These are phyloP conservation scores for Suillus decipiens DNA, from an alignment of 768 basidiomycete species.

Conservation along the genomic window DNA sequence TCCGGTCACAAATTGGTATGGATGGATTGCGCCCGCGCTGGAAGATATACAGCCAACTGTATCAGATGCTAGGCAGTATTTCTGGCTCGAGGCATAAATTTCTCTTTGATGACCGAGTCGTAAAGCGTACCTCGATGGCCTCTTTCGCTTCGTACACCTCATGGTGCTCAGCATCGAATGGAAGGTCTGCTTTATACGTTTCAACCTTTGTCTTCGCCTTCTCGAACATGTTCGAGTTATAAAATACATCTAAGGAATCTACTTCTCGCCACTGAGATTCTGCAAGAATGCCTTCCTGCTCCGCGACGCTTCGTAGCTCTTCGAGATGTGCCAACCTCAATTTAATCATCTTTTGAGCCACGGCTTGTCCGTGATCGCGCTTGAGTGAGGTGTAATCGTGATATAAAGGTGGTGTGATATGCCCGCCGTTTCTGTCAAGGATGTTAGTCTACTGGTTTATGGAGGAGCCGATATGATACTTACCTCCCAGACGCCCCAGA, in stretches of 20 bases:
- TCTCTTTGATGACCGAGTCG: background rate
- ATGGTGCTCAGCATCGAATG: slow-evolving; percentile 43
- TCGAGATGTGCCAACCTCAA: slow-evolving; percentile 63
- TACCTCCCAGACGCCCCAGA: slow-evolving; percentile 76
- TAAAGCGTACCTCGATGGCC: slow-evolving; percentile 32
- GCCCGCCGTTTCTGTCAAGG: slow-evolving; percentile 63
- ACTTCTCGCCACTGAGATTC: slow-evolving; percentile 60
- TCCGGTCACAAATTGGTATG: slow-evolving; percentile 69
- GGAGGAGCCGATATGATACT: slow-evolving; percentile 14
- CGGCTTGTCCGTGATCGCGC: slow-evolving; percentile 43
- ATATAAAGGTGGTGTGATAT: slow-evolving; percentile 61
- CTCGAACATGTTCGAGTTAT: slow-evolving; percentile 41
- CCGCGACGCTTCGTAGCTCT: slow-evolving; percentile 48
- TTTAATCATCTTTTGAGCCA: slow-evolving; percentile 54
- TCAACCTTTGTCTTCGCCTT: slow-evolving; percentile 44
- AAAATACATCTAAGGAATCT: slow-evolving; percentile 60
- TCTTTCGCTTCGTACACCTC: slow-evolving; percentile 34
- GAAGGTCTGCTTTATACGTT: slow-evolving; percentile 49
- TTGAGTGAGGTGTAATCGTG: slow-evolving; percentile 56
- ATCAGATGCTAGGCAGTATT: slow-evolving; percentile 45
- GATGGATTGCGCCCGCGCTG: slow-evolving; percentile 63
- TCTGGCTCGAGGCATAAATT: slow-evolving; percentile 34
- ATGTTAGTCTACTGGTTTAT: background rate
- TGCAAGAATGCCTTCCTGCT: slow-evolving; percentile 52
- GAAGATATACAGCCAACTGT: slow-evolving; percentile 54